Base-by-base conservation (phyloP, 2,329 filamentous ascomycete genomes). In the Pseudogymnoascus sp. region DNA sequence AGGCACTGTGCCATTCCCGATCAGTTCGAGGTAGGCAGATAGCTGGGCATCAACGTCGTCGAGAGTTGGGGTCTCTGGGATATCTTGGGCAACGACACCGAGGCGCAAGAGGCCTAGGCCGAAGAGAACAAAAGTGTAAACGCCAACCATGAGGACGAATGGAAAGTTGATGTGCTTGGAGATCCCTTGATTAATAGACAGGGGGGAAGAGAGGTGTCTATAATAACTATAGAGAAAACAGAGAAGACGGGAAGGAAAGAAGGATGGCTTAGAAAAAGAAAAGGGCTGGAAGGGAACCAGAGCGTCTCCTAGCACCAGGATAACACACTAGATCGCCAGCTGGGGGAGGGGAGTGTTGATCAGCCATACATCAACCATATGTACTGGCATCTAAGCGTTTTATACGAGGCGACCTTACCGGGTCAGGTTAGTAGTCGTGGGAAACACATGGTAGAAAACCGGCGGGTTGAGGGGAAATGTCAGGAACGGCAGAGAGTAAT, bases 91-190 rank as follows among this genome's bases (percentile, higher is more conserved):
- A 1, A 19, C 60, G 11, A 41, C 60, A 16, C 36, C 19, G 8
- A 43, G 21, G 36, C 60, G 36, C 19, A 61, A 31, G 25, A 43
- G 21, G 14, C 21, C n/a, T 11, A 41, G 36, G 36, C 60, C 60
- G 16, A 61, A 25, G n/a, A 61, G 60, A 21, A 57, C 28, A 34
- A 57, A 14, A 16, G 28, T 57, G 16, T 28, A 57, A 57, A 57
- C 51, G 25, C 51, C 51, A n/a, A 57, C 51, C 51, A 57, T 57
- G 19, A 61, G 19, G 36, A 61, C 21, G 13, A 61, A 41, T 61
- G 19, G 14, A 43, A 41, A 41, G 14, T 43, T 61, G 60, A 61
- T 25, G 34, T 21, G 13, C 60, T 25, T 14, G 21, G 34, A 25
- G 60, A 25, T 14, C 25, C 34, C 8, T 61, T 43, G 14, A 39